Conservation (phyloP, 2,329 filamentous ascomycete species). For the Hymenoscyphus fraxineus region DNA sequence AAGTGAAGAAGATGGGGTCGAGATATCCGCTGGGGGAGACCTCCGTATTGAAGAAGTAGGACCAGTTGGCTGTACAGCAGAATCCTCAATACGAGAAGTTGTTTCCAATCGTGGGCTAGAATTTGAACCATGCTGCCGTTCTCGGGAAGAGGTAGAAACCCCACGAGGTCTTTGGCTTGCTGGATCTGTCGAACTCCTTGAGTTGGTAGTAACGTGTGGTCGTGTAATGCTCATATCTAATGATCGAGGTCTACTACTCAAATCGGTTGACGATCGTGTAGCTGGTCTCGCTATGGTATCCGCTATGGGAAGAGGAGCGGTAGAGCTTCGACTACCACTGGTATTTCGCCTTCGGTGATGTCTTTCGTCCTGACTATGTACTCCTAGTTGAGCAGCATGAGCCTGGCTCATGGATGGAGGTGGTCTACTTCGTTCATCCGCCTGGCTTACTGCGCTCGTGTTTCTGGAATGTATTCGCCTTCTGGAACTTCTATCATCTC, state of each 20-base stretch:
- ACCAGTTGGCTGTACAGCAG: slow-evolving; percentile 5
- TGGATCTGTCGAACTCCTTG: slow-evolving; percentile 33
- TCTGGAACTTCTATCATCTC: slow-evolving; percentile 26
- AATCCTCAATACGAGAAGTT: slow-evolving; percentile 19
- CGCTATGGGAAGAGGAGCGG: slow-evolving; percentile 44
- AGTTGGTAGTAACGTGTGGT: slow-evolving; percentile 19
- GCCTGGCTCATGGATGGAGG: slow-evolving; percentile 42
- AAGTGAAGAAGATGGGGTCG: slow-evolving; percentile 19
- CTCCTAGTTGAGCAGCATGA: slow-evolving; percentile 47
- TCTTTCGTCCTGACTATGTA: slow-evolving; percentile 44
- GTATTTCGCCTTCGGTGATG: slow-evolving; percentile 46
- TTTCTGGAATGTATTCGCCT: slow-evolving; percentile 44
- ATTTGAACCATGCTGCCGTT: slow-evolving; percentile 19
- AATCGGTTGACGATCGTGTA: slow-evolving; percentile 62
- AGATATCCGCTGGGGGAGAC: slow-evolving; percentile 24
- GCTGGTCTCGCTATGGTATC: slow-evolving; percentile 45
- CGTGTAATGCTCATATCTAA: slow-evolving; percentile 20
- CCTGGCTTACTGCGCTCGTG: slow-evolving; percentile 42
- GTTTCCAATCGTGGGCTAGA: slow-evolving; percentile 22
- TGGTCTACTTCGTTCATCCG: slow-evolving; percentile 50
- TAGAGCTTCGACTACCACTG: slow-evolving; percentile 54
- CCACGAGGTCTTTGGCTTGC: slow-evolving; percentile 22
- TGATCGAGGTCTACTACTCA: slow-evolving; percentile 43
- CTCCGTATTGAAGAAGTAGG: slow-evolving; percentile 20
- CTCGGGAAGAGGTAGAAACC: slow-evolving; percentile 17